Percentiles rank a stretch among this genome's conserved stretches.
Conservation (phyloP, 2,329 filamentous ascomycete genomes). For the Diaporthe citrichinensis region DNA sequence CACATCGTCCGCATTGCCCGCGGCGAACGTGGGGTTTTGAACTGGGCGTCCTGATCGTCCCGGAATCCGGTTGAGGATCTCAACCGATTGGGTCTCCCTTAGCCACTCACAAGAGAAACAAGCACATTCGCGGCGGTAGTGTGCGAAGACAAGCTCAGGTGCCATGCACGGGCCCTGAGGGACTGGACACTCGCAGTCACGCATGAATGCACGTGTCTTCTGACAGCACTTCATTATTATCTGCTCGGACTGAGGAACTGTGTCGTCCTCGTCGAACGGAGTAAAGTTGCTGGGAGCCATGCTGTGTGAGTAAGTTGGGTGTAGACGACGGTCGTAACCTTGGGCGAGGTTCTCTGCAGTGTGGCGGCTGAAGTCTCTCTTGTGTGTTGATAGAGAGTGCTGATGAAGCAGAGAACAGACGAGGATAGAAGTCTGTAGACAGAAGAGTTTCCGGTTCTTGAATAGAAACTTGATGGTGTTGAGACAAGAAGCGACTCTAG, state of each 20-base stretch:
- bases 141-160: neutral
- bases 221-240: neutral
- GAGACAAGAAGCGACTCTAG: neutral
- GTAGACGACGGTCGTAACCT: neutral
- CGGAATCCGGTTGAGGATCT: neutral
- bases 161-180: neutral
- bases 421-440: neutral
- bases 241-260: neutral
- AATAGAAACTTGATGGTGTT: neutral
- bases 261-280: neutral
- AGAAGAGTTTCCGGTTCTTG: neutral
- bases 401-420: neutral
- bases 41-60: neutral
- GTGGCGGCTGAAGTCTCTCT: neutral
- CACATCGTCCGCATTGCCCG: neutral
- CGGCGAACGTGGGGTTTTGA: neutral
- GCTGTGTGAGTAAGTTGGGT: neutral
- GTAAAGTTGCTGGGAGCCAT: neutral
- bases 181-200: neutral
- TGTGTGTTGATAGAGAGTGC: neutral
- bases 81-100: neutral
- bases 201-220: neutral
- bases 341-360: neutral
- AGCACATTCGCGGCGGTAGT: neutral
- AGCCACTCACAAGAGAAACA: constrained; percentile 16